Conservation (phyloP, 176 grass and related monocot species). For the Eragrostis nindensis region DNA sequence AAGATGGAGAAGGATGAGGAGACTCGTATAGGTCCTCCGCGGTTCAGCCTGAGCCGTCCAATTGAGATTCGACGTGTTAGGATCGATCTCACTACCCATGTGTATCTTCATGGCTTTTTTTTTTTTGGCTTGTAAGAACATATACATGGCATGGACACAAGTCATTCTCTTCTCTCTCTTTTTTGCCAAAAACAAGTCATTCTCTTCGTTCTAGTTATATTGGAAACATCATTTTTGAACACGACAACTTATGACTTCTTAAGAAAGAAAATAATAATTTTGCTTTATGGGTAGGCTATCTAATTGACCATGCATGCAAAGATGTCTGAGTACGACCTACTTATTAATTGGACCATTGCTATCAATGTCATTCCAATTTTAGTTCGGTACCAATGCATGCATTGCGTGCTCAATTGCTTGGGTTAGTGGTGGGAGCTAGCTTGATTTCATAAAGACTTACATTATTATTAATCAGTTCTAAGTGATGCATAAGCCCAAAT, state of each 20-base stretch:
- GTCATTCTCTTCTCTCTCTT: too few relatives aligned
- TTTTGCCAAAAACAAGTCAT: too few relatives aligned
- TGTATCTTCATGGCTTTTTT: too few relatives aligned
- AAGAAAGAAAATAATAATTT: background rate
- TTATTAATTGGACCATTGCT: background rate
- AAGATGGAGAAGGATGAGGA: background rate
- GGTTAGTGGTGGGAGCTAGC: background rate
- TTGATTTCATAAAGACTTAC: constrained; percentile 12
- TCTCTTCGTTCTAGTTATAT: too few relatives aligned
- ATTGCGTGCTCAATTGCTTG: background rate
- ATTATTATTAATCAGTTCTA: background rate
- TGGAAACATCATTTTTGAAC: background rate
- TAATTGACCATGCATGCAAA: background rate
- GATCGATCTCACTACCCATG: too few relatives aligned
- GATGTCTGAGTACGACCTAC: background rate
- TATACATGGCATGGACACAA: too few relatives aligned
- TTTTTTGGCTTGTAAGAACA: too few relatives aligned
- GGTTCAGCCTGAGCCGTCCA: background rate
- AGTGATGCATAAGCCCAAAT: background rate
- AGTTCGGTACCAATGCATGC: background rate
- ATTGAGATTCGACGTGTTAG: too few relatives aligned
- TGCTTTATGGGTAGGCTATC: background rate
- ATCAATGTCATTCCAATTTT: background rate
- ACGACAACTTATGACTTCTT: background rate
- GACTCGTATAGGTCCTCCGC: background rate